These are phyloP conservation scores for Panus rudis DNA, from an alignment of 768 basidiomycete species.

Conservation along the genomic window DNA sequence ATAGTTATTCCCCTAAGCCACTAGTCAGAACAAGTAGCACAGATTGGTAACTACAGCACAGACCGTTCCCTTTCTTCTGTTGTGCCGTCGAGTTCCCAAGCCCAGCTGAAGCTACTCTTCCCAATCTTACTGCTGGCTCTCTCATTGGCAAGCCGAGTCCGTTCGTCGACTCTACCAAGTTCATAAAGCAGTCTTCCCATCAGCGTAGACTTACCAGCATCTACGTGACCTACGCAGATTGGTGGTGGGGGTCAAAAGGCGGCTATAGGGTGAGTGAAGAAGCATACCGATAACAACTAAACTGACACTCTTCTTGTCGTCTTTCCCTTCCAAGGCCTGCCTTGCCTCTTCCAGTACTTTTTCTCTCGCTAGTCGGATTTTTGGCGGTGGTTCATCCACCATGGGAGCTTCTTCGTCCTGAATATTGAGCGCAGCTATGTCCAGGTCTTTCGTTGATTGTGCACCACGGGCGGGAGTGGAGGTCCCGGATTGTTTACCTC, in stretches of 20 bases:
- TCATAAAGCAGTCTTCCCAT: conserved; percentile 96
- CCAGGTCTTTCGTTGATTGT: conserved; percentile 46
- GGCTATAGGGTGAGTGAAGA: not conserved
- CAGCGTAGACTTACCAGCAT: conserved; percentile 96
- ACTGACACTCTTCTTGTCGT: conserved; percentile 65
- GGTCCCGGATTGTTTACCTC: conserved; percentile 31
- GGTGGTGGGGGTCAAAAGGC: not conserved
- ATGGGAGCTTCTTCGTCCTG: conserved; percentile 36
- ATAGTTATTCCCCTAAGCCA: conserved; percentile 88
- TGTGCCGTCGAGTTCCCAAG: conserved; percentile 94
- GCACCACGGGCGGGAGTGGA: conserved; percentile 34
- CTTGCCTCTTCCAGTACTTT: conserved; percentile 80
- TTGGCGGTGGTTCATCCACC: conserved; percentile 48
- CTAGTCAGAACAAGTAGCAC: not conserved
- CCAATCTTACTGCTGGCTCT: conserved; percentile 84
- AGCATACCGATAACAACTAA: conserved; percentile 83
- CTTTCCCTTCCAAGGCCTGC: conserved; percentile 40
- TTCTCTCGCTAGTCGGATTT: conserved; percentile 63
- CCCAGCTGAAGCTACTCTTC: conserved; percentile 95
- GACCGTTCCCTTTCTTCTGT: conserved; percentile 93
- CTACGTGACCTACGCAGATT: conserved; percentile 75
- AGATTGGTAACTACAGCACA: no score
- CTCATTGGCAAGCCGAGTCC: conserved; percentile 77
- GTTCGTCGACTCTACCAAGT: conserved; percentile 81
- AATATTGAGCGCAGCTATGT: conserved; percentile 71